Evolutionary conservation across 1,284 basidiomycete species (phyloP).

Genomic region (Leccinum pachyderme): DNA sequence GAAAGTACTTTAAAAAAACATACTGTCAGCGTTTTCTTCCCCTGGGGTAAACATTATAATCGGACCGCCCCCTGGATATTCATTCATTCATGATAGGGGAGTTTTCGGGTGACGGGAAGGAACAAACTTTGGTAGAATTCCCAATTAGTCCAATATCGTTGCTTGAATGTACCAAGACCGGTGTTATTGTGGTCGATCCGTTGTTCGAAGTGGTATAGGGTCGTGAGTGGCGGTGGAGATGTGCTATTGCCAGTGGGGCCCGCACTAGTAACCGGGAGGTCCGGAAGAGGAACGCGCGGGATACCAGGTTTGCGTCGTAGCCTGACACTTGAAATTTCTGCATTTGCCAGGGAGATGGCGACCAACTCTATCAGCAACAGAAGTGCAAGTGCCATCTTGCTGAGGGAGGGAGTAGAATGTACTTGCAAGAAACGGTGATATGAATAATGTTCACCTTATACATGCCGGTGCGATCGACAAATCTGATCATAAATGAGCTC

Average conservation of each 20-base stretch:
- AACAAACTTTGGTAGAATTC: slow-evolving; percentile 58
- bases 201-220: slow-evolving; percentile 65
- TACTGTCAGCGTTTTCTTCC: slow-evolving; percentile 45
- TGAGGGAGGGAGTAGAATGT: not conserved
- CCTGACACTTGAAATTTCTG: slow-evolving; percentile 23
- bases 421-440: not conserved
- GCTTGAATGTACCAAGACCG: slow-evolving; percentile 72
- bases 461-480: not conserved
- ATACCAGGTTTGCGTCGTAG: slow-evolving; percentile 17
- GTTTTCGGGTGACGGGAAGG: not conserved
- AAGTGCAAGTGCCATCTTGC: slow-evolving; percentile 13
- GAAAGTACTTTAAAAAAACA: not conserved
- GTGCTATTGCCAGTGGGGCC: slow-evolving; percentile 28
- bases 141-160: slow-evolving; percentile 67
- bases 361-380: slow-evolving; percentile 9
- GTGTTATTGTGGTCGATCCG: slow-evolving; percentile 71
- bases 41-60: slow-evolving; percentile 60
- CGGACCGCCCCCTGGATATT: slow-evolving; percentile 51
- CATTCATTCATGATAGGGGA: not conserved
- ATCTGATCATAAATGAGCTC: not conserved
- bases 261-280: not conserved
- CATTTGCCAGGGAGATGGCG: slow-evolving; percentile 15
- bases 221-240: slow-evolving; percentile 33
- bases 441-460: not conserved
- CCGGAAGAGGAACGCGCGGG: slow-evolving; percentile 16